Evolutionary conservation across 257 asterid species (phyloP).

Genomic region (Fraxinus anomala): DNA sequence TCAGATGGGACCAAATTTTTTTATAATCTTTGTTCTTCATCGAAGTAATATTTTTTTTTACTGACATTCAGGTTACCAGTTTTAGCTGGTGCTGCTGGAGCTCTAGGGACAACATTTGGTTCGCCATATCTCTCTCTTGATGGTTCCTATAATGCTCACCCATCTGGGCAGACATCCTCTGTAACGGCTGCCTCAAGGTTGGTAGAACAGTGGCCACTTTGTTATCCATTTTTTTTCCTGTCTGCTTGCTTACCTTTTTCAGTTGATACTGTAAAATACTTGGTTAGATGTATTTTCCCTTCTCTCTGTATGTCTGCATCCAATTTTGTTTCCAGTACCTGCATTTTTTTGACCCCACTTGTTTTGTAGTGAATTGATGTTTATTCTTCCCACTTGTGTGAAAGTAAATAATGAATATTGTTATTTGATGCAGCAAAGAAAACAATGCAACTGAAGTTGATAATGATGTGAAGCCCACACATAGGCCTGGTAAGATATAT

Average conservation of each 20-base stretch:
- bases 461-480: slow-evolving; percentile 66
- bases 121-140: slow-evolving; percentile 76
- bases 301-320: slow-evolving; percentile 12
- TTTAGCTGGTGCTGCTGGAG: slow-evolving; percentile 94
- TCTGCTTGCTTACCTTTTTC: neutral
- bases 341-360: neutral
- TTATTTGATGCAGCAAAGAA: slow-evolving; percentile 66
- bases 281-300: neutral
- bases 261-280: neutral
- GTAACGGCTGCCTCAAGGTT: slow-evolving; percentile 60
- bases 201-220: slow-evolving; percentile 20
- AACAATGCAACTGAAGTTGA: slow-evolving; percentile 45
- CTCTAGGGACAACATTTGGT: slow-evolving; percentile 76
- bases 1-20: neutral
- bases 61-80: slow-evolving; percentile 74
- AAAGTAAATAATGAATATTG: slow-evolving; percentile 19
- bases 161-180: slow-evolving; percentile 68
- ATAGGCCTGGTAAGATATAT: slow-evolving; percentile 65
- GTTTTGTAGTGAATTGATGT: neutral
- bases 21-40: neutral
- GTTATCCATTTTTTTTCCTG: neutral
- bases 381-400: neutral
- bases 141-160: slow-evolving; percentile 72
- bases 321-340: neutral
- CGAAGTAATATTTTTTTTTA: neutral